phyloP scores from a whole-genome alignment of 345 rosid genomes.

The Turnera subulata region DNA sequence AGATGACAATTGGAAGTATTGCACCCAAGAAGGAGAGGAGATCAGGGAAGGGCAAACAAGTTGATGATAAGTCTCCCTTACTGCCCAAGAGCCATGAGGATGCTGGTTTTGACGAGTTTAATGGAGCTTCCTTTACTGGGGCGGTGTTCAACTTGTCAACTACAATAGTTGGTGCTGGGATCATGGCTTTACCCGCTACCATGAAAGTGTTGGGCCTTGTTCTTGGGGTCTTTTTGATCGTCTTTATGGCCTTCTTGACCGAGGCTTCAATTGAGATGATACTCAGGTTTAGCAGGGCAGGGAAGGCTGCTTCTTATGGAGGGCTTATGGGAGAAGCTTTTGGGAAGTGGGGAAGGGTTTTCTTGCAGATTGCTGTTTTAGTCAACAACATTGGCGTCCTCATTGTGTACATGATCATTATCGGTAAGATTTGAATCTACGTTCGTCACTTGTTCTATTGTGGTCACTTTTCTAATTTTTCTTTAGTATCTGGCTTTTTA shows the following conservation, averaged over 20 bases:
- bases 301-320: conserved; percentile 60
- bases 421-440: conserved; percentile 45
- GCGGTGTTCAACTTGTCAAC: conserved; percentile 89
- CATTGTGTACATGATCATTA: conserved; percentile 93
- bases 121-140: conserved; percentile 87
- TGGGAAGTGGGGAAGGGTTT: conserved; percentile 64
- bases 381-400: conserved; percentile 85
- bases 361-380: conserved; percentile 61
- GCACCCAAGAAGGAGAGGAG: conserved; percentile 44
- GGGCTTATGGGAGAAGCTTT: conserved; percentile 86
- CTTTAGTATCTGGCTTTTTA: no score
- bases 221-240: conserved; percentile 60
- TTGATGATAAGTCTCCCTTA: conserved; percentile 52
- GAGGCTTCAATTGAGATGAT: conserved; percentile 72
- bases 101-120: conserved; percentile 52
- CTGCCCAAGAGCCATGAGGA: conserved; percentile 42
- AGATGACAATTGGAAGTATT: conserved; percentile 50
- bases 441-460: not conserved
- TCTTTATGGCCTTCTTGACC: conserved; percentile 80
- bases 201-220: conserved; percentile 79
- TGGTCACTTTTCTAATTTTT: not conserved
- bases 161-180: conserved; percentile 89
- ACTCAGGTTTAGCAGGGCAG: conserved; percentile 73
- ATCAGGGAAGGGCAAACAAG: conserved; percentile 34
- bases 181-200: conserved; percentile 96